Base-by-base conservation (phyloP, 2,329 filamentous ascomycete genomes). In the Aureobasidium sp. region DNA sequence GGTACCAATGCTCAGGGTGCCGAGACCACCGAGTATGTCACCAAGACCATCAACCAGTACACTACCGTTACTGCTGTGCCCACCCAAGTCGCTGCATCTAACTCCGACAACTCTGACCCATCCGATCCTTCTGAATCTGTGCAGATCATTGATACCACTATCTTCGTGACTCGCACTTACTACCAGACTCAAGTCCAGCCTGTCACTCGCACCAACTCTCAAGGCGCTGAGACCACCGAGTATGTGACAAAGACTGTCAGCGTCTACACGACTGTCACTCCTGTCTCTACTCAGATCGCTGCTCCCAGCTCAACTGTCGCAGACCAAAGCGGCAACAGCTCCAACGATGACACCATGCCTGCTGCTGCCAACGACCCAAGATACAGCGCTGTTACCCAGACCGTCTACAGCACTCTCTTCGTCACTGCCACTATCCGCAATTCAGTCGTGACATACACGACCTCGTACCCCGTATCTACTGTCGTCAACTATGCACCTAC, bases 361-460 rank as follows among this genome's bases (percentile, higher is more conserved):
- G 46, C 23, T 12, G 15, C 20, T 17, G 34, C 17, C 34, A 51
- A 60, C 36, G 57, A 60, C n/a, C 9, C 26, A 26, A n/a, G 57
- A n/a, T 60, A 42, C 57, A 41, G 17, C 23, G 57, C 36, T 15
- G 57, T 60, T 17, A 60, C 57, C 10, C 17, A 60, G 17, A 60
- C 57, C n/a, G n/a, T 60, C 36, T 60, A 51, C 46, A 60, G 32
- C 20, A 60, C 57, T 3, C 17, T 36, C 17, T 60, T 41, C 17
- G 57, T 60, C 2, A 60, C 57, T 5, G 57, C 57, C 20, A 60
- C 57, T 20, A 51, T 60, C 36, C 57, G 57, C 46, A 23, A 60
- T 42, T 51, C 44, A 3, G 57, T 51, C 17, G 41, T 60, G 15
- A 60, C 57, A 20, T 60, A 60, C 57, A 51, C 57, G 2, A 60